Evolutionary conservation across 2,329 filamentous ascomycete species (phyloP).

Genomic region (Fusarium pseudocircinatum): DNA sequence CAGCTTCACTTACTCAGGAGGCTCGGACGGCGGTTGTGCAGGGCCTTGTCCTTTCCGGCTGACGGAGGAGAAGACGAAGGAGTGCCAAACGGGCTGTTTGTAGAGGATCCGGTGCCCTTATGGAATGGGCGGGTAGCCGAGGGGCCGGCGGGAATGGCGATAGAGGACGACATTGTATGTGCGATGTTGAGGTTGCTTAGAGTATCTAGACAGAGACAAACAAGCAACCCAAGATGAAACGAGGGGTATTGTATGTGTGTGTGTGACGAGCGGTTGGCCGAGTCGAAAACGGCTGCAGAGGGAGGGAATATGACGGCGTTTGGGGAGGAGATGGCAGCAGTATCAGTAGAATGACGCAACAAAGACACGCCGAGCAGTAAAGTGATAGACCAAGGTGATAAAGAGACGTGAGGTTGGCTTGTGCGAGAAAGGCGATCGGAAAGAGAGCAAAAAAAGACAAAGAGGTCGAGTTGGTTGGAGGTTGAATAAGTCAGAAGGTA

Average conservation of each 20-base stretch:
- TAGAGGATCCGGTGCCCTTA: constrained; percentile 60
- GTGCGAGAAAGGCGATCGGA: background rate
- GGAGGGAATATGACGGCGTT: constrained; percentile 6
- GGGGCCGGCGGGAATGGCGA: constrained; percentile 68
- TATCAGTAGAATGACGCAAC: constrained; percentile 35
- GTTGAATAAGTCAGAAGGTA: constrained; percentile 25
- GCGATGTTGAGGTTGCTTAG: constrained; percentile 8
- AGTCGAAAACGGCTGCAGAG: constrained; percentile 14
- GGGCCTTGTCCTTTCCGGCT: constrained; percentile 57
- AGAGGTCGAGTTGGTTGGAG: constrained; percentile 13
- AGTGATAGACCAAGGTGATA: constrained; percentile 1
- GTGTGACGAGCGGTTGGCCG: constrained; percentile 16
- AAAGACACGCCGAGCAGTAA: constrained; percentile 18
- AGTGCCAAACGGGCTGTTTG: constrained; percentile 52
- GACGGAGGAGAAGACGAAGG: constrained; percentile 66
- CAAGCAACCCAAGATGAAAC: constrained; percentile 24
- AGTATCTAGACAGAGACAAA: constrained; percentile 1
- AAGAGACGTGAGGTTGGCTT: constrained; percentile 3
- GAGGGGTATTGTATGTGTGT: constrained; percentile 34
- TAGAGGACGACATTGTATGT: constrained; percentile 70
- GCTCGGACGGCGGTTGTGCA: constrained; percentile 68
- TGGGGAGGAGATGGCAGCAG: background rate
- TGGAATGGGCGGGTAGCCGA: constrained; percentile 50
- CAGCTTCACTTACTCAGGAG: constrained; percentile 62
- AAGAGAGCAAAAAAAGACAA: constrained; percentile 6